Percentiles rank a stretch among this genome's conserved stretches.
These are phyloP conservation scores for Tilletia horrida DNA, from an alignment of 1,284 basidiomycete species.

Conservation along the genomic window DNA sequence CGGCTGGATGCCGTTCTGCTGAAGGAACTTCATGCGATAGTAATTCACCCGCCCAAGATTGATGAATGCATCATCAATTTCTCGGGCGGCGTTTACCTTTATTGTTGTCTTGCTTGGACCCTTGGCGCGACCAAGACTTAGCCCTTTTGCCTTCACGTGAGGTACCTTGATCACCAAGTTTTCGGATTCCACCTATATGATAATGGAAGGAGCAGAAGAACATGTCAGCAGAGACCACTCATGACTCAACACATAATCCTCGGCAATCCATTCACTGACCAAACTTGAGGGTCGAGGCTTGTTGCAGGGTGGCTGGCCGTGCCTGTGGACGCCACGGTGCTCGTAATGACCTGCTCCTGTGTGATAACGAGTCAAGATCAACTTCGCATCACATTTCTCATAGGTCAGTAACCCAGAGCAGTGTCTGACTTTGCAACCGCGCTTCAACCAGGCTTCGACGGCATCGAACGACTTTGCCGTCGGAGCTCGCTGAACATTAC, in stretches of 20 bases:
- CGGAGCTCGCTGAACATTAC: neutral
- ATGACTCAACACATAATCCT: neutral
- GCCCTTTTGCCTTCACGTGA: constrained; percentile 3
- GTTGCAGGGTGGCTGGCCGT: neutral
- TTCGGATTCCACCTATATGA: neutral
- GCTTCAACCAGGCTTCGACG: neutral
- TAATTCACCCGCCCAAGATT: constrained; percentile 7
- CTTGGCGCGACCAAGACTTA: neutral
- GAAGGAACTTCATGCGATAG: constrained; percentile 2
- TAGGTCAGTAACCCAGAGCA: neutral
- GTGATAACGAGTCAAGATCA: neutral
- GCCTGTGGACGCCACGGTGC: neutral
- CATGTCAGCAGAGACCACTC: neutral
- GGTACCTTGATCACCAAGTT: neutral
- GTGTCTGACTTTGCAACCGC: neutral
- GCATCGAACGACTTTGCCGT: neutral
- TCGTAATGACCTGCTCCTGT: neutral
- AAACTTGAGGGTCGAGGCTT: neutral
- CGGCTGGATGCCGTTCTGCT: constrained; percentile 5
- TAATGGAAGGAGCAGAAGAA: neutral
- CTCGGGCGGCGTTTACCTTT: neutral
- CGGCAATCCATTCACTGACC: neutral
- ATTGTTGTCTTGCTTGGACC: neutral
- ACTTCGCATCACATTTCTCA: neutral
- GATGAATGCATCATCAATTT: constrained; percentile 10